A percentile compares a stretch with the other conserved stretches of the same genome.
phyloP scores from a whole-genome alignment of 768 basidiomycete genomes.

The Lactarius psammicola region DNA sequence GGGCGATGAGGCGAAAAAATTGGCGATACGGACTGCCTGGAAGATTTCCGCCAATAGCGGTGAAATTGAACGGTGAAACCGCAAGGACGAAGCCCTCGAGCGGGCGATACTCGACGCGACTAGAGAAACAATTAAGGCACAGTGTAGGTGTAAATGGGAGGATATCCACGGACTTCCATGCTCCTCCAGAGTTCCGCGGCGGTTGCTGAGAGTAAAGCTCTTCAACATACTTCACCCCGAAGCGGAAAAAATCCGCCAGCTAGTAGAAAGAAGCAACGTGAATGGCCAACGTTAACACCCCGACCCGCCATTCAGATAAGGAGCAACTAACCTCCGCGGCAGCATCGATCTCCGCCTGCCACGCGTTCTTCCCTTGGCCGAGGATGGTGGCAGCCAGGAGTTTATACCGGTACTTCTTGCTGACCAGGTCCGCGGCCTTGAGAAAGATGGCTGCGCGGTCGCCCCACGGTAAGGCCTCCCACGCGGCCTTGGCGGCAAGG shows the following conservation, averaged over 20 bases:
- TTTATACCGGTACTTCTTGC: conserved; percentile 94
- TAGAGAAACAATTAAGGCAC: conserved; percentile 35
- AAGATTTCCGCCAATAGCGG: conserved; percentile 96
- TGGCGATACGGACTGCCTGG: conserved; percentile 51
- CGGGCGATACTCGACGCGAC: conserved; percentile 93
- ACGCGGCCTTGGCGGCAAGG: conserved; percentile 78
- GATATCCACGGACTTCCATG: conserved; percentile 84
- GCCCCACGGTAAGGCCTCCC: conserved; percentile 95
- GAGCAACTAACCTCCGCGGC: conserved; percentile 82
- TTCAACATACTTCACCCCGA: conserved; percentile 95
- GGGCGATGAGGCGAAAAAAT: background rate
- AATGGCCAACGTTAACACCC: background rate
- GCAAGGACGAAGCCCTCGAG: conserved; percentile 99
- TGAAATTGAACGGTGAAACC: conserved; percentile 98
- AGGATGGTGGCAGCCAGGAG: conserved; percentile 96
- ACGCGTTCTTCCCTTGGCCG: conserved; percentile 98
- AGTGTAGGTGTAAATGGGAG: conserved; percentile 7
- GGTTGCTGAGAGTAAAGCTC: conserved; percentile 93
- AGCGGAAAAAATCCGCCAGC: conserved; percentile 93
- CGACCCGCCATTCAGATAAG: background rate
- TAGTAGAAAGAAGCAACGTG: conserved; percentile 29
- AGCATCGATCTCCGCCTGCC: conserved; percentile 99
- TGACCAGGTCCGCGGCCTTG: conserved; percentile 94
- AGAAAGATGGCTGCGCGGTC: conserved; percentile 98
- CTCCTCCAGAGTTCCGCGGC: conserved; percentile 74